phyloP scores from a whole-genome alignment of 148 eudicot species.

The Chenopodium suecicum region DNA sequence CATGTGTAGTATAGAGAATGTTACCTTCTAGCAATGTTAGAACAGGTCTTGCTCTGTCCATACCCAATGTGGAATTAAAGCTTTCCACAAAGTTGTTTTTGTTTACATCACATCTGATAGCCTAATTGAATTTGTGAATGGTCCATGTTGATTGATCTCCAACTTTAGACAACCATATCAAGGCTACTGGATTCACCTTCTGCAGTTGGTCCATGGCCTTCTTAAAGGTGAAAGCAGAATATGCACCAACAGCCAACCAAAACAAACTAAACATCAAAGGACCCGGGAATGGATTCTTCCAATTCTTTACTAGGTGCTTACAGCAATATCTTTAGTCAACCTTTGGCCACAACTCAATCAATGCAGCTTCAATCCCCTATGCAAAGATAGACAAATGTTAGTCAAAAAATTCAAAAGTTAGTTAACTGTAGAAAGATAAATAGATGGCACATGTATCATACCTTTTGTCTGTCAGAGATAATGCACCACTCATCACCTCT shows the following conservation, averaged over 20 bases:
- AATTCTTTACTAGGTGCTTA: neutral
- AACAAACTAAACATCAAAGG: neutral
- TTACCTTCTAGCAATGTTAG: neutral
- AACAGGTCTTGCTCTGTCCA: neutral
- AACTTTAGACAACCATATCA: neutral
- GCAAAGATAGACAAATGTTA: neutral
- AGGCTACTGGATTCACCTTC: neutral
- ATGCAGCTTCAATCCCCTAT: neutral
- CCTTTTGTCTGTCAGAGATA: neutral
- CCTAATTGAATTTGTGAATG: neutral
- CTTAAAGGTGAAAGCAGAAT: neutral
- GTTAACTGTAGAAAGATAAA: too few species aligned
- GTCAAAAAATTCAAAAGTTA: too few species aligned
- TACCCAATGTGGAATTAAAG: neutral
- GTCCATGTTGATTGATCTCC: neutral
- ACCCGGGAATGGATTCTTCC: neutral
- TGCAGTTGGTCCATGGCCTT: neutral
- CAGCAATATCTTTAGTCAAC: neutral
- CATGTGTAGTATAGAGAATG: too few species aligned
- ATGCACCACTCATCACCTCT: neutral
- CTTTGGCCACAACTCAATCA: neutral
- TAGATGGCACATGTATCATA: neutral
- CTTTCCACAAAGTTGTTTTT: constrained; percentile 12
- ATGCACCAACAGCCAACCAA: neutral
- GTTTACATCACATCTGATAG: neutral